Evolutionary conservation across 2,329 filamentous ascomycete species (phyloP).

Genomic region (Sporothrix mexicana): DNA sequence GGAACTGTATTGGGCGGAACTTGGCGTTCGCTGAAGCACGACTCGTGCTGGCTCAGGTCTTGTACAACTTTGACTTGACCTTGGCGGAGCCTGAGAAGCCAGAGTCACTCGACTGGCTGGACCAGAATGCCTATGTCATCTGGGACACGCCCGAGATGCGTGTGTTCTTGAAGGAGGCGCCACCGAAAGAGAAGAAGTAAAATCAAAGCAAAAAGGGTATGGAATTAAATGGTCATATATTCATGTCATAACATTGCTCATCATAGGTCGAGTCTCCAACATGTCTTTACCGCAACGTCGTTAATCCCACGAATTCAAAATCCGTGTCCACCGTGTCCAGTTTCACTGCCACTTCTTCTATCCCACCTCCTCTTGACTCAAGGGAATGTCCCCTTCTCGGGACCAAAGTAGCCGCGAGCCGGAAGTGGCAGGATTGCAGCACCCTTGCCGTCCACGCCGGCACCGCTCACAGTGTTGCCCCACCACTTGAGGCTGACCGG

Average conservation of each 20-base stretch:
- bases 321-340: too few relatives aligned
- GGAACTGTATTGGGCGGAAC: conserved; percentile 18
- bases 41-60: neutral
- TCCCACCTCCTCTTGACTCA: neutral
- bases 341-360: neutral
- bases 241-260: neutral
- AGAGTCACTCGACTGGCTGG: conserved; percentile 9
- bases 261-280: neutral
- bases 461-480: conserved; percentile 53
- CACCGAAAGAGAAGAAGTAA: neutral
- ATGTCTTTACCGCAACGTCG: too few relatives aligned
- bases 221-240: neutral
- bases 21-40: conserved; percentile 8
- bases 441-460: conserved; percentile 44
- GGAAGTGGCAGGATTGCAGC: conserved; percentile 43
- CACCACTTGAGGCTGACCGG: conserved; percentile 50
- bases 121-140: conserved; percentile 19
- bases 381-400: conserved; percentile 36
- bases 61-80: conserved; percentile 22
- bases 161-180: neutral
- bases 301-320: neutral
- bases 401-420: conserved; percentile 46
- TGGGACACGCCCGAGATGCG: conserved; percentile 18
- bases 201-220: neutral
- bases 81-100: neutral